Evolutionary conservation across 2,329 filamentous ascomycete genomes (phyloP).

Genomic region (Colletotrichum orchidophilum): DNA sequence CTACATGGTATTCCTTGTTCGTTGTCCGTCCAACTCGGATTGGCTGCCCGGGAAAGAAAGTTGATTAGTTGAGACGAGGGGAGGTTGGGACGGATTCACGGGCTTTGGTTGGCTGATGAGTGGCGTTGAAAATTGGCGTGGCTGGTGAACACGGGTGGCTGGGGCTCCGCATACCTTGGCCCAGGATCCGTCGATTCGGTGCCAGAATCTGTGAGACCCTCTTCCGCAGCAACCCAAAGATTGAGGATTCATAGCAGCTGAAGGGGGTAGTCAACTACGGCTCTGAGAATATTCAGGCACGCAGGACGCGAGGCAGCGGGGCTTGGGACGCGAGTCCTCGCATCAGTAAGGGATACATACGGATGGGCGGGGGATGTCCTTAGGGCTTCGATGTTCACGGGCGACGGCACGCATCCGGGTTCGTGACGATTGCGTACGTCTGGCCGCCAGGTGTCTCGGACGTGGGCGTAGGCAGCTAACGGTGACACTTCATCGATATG

Average conservation of each 20-base stretch:
- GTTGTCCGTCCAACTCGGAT: conserved; percentile 28
- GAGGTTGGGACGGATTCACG: background rate
- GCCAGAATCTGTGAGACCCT: conserved; percentile 2
- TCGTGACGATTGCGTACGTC: conserved; percentile 5
- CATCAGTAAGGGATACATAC: background rate
- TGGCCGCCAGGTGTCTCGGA: conserved; percentile 11
- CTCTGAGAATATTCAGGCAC: background rate
- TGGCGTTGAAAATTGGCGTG: conserved; percentile 19
- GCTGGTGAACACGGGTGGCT: conserved; percentile 34
- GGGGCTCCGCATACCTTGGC: conserved; percentile 15
- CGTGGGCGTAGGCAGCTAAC: background rate
- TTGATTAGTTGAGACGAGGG: conserved; percentile 23
- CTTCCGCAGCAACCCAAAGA: background rate
- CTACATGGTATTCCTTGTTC: conserved; percentile 4
- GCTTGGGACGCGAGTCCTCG: conserved; percentile 5
- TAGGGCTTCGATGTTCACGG: background rate
- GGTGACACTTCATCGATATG: conserved; percentile 1
- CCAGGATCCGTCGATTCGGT: conserved; percentile 3
- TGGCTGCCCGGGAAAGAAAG: conserved; percentile 5
- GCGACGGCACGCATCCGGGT: background rate
- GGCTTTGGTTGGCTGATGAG: conserved; percentile 11
- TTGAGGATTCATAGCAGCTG: background rate
- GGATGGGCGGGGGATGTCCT: background rate
- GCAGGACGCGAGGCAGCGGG: background rate
- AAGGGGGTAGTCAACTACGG: background rate